A percentile compares a stretch with the other conserved stretches of the same genome.
Evolutionary conservation across 1,139 yeast species (phyloP).

Genomic region (Yamadazyma blattariae): DNA sequence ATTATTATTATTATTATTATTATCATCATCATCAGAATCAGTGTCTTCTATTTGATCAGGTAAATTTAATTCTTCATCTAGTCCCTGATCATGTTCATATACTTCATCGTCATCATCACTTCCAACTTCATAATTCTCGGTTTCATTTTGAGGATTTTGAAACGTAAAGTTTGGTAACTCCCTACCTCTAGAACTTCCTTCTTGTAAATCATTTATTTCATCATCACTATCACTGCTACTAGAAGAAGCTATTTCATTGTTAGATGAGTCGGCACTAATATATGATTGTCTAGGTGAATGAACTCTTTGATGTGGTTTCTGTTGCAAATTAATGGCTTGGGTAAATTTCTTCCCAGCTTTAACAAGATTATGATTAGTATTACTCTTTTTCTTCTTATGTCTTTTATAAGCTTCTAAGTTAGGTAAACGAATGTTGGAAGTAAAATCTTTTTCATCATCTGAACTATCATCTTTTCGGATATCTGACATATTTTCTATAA

Average conservation of each 20-base stretch:
- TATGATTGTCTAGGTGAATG: conserved; percentile 25
- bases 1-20: neutral
- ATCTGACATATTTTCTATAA: no score
- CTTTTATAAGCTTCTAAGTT: conserved; percentile 10
- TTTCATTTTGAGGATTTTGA: conserved; percentile 1
- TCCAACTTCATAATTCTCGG: conserved; percentile 10
- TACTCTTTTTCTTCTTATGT: conserved; percentile 5
- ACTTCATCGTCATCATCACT: neutral
- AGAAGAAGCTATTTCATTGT: conserved; percentile 16
- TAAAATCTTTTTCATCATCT: conserved; percentile 15
- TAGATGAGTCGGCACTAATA: conserved; percentile 24
- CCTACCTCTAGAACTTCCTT: neutral
- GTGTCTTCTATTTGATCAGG: conserved; percentile 6
- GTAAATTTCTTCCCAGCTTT: conserved; percentile 32
- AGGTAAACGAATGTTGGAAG: conserved; percentile 15
- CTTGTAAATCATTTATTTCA: neutral
- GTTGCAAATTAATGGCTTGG: conserved; percentile 15
- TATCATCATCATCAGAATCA: conserved; percentile 5
- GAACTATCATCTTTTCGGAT: conserved; percentile 12
- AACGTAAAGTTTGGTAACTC: conserved; percentile 10
- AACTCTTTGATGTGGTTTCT: conserved; percentile 6
- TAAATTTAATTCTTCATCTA: conserved; percentile 1
- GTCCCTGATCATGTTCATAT: neutral
- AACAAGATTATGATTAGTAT: conserved; percentile 14
- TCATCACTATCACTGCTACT: conserved; percentile 8